phyloP scores from a whole-genome alignment of 345 rosid species.

The Citrus sinensis region DVS_A1.0 CM039166.1:14022501-14023000 shows the following conservation, averaged over 20 bases:
- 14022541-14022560: slow-evolving; percentile 45
- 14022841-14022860: slow-evolving; percentile 43
- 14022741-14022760: slow-evolving; percentile 37
- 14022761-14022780: slow-evolving; percentile 48
- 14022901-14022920: slow-evolving; percentile 30
- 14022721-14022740: slow-evolving; percentile 35
- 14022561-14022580: slow-evolving; percentile 36
- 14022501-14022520: slow-evolving; percentile 32
- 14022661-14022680: slow-evolving; percentile 45
- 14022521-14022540: slow-evolving; percentile 49
- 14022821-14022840: slow-evolving; percentile 37
- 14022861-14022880: slow-evolving; percentile 37
- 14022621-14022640: slow-evolving; percentile 18
- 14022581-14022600: slow-evolving; percentile 30
- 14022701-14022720: slow-evolving; percentile 32
- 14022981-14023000: slow-evolving; percentile 62
- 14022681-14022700: slow-evolving; percentile 60
- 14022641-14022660: slow-evolving; percentile 33
- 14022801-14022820: slow-evolving; percentile 41
- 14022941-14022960: slow-evolving; percentile 34
- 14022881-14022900: slow-evolving; percentile 32
- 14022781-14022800: slow-evolving; percentile 50
- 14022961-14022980: slow-evolving; percentile 56
- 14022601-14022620: slow-evolving; percentile 22
- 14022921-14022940: slow-evolving; percentile 25